These are phyloP conservation scores for Geotrichum histeridarum DNA, from an alignment of 1,139 yeast genomes.

Conservation along the genomic window DNA sequence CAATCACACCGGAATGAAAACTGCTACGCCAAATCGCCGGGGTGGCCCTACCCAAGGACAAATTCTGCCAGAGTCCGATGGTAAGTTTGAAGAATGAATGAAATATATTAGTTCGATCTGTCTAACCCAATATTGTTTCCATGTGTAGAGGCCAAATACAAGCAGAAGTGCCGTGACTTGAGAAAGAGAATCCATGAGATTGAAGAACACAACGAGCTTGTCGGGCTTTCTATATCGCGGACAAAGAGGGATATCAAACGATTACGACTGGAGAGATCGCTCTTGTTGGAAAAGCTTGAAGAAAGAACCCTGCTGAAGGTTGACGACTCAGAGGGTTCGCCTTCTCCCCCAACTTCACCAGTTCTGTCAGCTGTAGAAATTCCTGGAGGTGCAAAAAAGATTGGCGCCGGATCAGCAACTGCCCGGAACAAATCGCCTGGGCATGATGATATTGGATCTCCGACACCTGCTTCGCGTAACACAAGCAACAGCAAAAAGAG, in stretches of 20 bases:
- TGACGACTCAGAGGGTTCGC: constrained; percentile 32
- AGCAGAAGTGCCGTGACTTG: constrained; percentile 65
- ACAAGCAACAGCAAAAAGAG: constrained; percentile 1
- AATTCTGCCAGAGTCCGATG: constrained; percentile 16
- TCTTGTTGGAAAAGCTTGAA: constrained; percentile 76
- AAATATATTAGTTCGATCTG: background rate
- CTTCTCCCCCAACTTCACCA: constrained; percentile 34
- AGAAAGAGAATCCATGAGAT: constrained; percentile 67
- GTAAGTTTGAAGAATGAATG: constrained; percentile 1
- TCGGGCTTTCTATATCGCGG: constrained; percentile 72
- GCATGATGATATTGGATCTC: background rate
- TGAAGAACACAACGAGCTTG: constrained; percentile 73
- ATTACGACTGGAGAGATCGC: constrained; percentile 73
- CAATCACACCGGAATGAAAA: constrained; percentile 5
- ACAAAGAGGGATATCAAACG: constrained; percentile 74
- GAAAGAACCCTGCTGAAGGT: constrained; percentile 33
- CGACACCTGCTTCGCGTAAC: background rate
- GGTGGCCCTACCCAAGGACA: constrained; percentile 2
- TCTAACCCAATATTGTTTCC: too few species aligned
- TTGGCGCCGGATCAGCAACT: background rate
- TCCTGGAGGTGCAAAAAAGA: background rate
- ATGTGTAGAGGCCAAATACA: constrained; percentile 36
- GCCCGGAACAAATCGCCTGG: background rate
- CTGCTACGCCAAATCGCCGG: constrained; percentile 11
- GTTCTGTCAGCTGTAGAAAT: constrained; percentile 1